Evolutionary conservation across 176 grass and related monocot genomes (phyloP).

Genomic region (Elymus sibiricus): DNA sequence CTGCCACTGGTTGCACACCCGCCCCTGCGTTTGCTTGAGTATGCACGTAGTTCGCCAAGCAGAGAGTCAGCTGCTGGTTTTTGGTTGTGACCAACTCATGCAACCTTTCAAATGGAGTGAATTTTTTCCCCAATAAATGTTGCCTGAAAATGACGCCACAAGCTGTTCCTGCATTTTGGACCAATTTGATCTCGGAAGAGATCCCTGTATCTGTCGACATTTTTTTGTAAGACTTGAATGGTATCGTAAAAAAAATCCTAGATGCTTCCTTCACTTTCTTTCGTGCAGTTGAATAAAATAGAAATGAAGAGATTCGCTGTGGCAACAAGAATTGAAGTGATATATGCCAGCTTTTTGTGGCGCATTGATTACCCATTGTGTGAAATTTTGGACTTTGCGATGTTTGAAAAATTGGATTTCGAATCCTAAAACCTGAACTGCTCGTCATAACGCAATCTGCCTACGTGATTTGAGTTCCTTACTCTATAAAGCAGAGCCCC

Average conservation of each 20-base stretch:
- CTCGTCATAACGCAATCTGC: not conserved
- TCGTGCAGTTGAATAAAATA: not conserved
- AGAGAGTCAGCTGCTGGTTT: not conserved
- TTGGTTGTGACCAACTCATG: conserved; percentile 4
- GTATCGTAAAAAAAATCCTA: not conserved
- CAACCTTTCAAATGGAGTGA: not conserved
- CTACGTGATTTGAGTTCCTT: not conserved
- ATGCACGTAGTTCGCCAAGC: conserved; percentile 30
- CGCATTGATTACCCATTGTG: not conserved
- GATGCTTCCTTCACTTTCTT: not conserved
- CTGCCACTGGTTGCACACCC: conserved; percentile 68
- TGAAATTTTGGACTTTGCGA: not conserved
- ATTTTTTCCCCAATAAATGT: conserved; percentile 22
- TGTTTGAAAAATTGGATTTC: not conserved
- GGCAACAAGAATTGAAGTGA: not conserved
- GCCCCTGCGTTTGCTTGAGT: conserved; percentile 47
- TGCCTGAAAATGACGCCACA: conserved; percentile 11
- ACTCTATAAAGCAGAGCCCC: not conserved
- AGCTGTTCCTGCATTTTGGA: conserved; percentile 18
- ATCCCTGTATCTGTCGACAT: conserved; percentile 39
- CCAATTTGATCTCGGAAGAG: conserved; percentile 26
- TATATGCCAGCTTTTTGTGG: not conserved
- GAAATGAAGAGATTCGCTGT: not conserved
- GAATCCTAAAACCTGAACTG: not conserved
- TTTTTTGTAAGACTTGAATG: not conserved